Evolutionary conservation across 2,329 filamentous ascomycete species (phyloP), one percentile per base, ranked within the genome.

Genomic region (Hymenoscyphus scutula): DNA sequence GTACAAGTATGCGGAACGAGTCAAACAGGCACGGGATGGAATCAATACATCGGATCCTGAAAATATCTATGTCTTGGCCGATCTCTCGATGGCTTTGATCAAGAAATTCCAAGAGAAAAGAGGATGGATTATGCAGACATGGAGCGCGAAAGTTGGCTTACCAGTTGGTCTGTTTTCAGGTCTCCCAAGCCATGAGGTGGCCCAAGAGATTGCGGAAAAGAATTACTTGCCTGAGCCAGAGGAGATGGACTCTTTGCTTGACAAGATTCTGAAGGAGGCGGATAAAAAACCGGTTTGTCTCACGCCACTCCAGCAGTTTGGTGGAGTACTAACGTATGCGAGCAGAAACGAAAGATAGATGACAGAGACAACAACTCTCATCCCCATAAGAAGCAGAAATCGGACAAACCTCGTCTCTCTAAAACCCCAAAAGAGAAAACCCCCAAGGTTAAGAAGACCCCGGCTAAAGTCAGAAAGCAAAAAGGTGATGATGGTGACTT

Each of bases 1-100:
- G 48, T 95, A 90, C 79, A 92, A 95, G 75, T 90, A 97, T 65
- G 92, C 92, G 13, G 93, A 98, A 76, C 87, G 92, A 10, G 89
- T 97, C 60, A 99, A 99, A 80, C 90, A 94, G 75, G 90, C 93
- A 10, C 84, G 86, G 51, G 95, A 99, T 74, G 90, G 85, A 13
- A 86, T 98, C 64, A 82, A 84, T 27, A 83, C 86, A 0, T 78
- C 82, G 1, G 81, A 83, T 63, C 91, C 89, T 69, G 86, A 92
- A 62, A 87, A 88, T 65, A 81, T 99, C 0, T 96, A 97, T 74
- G 87, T 93, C 5, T 78, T 99, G 41, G 93, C 91, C 58, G 95
- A 99, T 75, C 83, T 99, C 10, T 87, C 93, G 0, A 91, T 95
- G 75, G 84, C 88, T 2, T 83, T 94, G 13, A 89, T 97, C 63